Percentiles rank a stretch among this genome's conserved stretches.
Evolutionary conservation across 2,329 filamentous ascomycete genomes (phyloP).

Genomic region (Triangularia verruculosa): DNA sequence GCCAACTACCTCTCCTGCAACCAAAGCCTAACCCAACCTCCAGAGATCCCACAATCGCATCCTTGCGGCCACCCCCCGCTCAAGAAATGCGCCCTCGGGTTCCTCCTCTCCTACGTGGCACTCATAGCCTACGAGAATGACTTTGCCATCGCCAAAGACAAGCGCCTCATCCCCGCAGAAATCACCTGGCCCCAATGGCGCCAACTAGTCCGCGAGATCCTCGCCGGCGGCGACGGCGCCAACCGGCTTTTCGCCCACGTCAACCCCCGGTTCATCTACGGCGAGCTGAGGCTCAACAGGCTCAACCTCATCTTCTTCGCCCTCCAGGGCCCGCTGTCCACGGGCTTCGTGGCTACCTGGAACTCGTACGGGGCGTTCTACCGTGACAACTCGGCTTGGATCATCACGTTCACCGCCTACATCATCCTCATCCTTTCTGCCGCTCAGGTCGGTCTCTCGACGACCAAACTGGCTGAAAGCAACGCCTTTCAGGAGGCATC

Average conservation of each 20-base stretch:
- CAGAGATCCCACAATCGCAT: too few relatives aligned
- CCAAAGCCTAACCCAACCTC: too few relatives aligned
- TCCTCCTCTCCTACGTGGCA: not conserved
- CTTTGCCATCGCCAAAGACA: not conserved
- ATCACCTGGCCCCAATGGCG: not conserved
- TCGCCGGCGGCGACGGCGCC: not conserved
- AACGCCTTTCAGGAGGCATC: not conserved
- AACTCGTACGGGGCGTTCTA: not conserved
- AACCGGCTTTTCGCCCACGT: not conserved
- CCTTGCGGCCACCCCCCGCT: too few relatives aligned
- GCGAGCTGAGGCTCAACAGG: constrained; percentile 2
- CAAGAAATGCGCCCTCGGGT: not conserved
- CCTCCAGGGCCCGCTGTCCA: not conserved
- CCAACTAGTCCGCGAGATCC: not conserved
- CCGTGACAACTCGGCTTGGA: not conserved
- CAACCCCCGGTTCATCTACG: not conserved
- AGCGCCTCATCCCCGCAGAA: not conserved
- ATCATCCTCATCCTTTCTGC: not conserved
- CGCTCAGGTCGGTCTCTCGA: not conserved
- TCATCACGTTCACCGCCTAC: not conserved
- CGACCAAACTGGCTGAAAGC: not conserved
- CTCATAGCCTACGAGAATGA: not conserved
- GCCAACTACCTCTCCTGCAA: too few relatives aligned
- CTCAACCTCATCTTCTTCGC: constrained; percentile 2
- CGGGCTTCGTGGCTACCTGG: not conserved